Evolutionary conservation across 352 stramenopile genomes (phyloP).

Genomic region (Phytopythium litorale): DNA sequence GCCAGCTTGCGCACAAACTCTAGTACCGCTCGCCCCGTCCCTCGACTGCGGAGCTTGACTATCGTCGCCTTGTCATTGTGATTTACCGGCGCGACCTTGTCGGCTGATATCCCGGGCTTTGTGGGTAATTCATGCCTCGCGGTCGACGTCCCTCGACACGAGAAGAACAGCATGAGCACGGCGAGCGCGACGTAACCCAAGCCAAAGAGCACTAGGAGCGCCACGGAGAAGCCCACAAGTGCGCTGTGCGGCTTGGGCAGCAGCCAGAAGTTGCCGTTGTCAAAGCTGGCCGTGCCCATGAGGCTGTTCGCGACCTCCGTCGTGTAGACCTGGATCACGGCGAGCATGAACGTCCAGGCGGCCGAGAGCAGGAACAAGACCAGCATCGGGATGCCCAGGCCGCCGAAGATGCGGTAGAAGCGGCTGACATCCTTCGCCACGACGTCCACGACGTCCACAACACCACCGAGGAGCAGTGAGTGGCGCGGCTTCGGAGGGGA

Average conservation of each 20-base stretch:
- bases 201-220: conserved; percentile 27
- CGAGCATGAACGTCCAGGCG: conserved; percentile 27
- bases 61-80: neutral
- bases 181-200: conserved; percentile 29
- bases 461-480: neutral
- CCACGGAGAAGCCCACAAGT: conserved; percentile 18
- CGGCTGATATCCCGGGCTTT: neutral
- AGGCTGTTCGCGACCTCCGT: conserved; percentile 32
- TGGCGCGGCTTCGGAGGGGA: neutral
- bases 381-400: conserved; percentile 35
- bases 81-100: neutral
- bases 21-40: neutral
- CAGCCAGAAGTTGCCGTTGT: conserved; percentile 49
- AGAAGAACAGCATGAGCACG: conserved; percentile 24
- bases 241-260: conserved; percentile 17
- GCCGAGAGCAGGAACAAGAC: conserved; percentile 31
- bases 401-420: conserved; percentile 34
- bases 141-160: neutral
- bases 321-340: conserved; percentile 33
- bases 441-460: neutral
- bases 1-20: neutral
- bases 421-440: neutral
- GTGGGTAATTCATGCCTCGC: neutral
- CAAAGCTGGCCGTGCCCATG: conserved; percentile 34
- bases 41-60: neutral